Evolutionary conservation across 176 grass and related monocot genomes (phyloP).

Genomic region (Bonia amplexicaulis): DNA sequence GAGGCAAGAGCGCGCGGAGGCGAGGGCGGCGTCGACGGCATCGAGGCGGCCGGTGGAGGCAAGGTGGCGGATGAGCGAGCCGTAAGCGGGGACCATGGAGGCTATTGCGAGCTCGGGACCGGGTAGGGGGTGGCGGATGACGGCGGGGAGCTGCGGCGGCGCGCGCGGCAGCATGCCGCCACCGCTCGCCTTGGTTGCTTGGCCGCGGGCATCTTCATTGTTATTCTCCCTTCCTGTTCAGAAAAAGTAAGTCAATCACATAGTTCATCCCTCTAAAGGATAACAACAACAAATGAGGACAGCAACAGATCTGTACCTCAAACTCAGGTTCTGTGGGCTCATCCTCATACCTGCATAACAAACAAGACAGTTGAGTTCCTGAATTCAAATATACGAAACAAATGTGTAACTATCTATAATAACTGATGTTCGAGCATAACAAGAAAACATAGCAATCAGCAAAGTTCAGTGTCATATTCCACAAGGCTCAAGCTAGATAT

Average conservation of each 20-base stretch:
- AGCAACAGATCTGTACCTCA: conserved; percentile 37
- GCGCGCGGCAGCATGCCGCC: background rate
- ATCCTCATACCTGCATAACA: conserved; percentile 61
- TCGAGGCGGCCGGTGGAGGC: conserved; percentile 42
- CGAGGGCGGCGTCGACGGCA: conserved; percentile 41
- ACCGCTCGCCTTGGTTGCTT: background rate
- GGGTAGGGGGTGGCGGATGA: background rate
- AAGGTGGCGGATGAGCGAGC: conserved; percentile 41
- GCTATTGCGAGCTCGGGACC: background rate
- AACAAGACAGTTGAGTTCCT: background rate
- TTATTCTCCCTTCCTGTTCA: conserved; percentile 69
- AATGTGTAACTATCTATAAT: background rate
- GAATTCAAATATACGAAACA: background rate
- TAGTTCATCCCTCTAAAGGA: too few species aligned
- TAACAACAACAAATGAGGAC: background rate
- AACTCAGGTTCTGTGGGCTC: conserved; percentile 77
- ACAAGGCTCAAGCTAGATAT: too few species aligned
- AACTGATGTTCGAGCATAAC: background rate
- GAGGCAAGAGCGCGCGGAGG: conserved; percentile 38
- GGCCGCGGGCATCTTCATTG: too few species aligned
- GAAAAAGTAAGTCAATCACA: background rate
- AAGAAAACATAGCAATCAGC: background rate
- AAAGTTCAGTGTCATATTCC: background rate
- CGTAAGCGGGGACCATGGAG: conserved; percentile 38
- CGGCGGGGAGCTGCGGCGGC: background rate